A percentile compares a stretch with the other conserved stretches of the same genome.
Conservation (phyloP, 1,284 basidiomycete species). For the Tausonia pullulans region DNA sequence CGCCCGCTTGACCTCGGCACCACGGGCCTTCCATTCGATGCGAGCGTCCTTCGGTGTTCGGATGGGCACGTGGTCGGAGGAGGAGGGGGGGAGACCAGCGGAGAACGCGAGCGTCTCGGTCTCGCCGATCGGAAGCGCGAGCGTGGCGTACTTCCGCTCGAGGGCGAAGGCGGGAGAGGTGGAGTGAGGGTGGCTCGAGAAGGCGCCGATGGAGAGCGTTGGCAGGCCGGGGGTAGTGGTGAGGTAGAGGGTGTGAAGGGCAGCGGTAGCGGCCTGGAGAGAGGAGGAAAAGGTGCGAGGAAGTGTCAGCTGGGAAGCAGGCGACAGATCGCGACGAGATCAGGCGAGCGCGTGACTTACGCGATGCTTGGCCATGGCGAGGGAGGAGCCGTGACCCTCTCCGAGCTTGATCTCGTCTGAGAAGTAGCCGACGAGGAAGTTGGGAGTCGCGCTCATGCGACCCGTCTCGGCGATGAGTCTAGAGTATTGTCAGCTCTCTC, state of each 20-base stretch:
- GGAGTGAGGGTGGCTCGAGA: not conserved
- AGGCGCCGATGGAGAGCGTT: constrained; percentile 1
- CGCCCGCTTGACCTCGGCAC: no score
- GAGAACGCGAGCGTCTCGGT: not conserved
- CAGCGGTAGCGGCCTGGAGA: constrained; percentile 5
- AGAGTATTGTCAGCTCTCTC: no score
- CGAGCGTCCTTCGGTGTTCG: no score
- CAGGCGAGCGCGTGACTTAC: constrained; percentile 26
- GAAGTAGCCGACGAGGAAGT: constrained; percentile 90
- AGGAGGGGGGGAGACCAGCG: no score
- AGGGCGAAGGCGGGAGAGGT: not conserved
- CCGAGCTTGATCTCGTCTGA: constrained; percentile 71
- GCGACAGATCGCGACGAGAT: not conserved
- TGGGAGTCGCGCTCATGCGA: constrained; percentile 71
- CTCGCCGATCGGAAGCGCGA: constrained; percentile 9
- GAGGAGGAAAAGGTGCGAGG: not conserved
- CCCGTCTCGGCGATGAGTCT: constrained; percentile 88
- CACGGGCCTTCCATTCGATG: no score
- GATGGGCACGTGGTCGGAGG: no score
- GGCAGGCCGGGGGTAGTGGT: not conserved
- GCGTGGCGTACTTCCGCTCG: not conserved
- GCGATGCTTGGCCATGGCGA: constrained; percentile 91
- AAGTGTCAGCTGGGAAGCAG: not conserved
- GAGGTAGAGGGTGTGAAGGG: constrained; percentile 11
- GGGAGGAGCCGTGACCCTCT: constrained; percentile 85